These are phyloP conservation scores for Metarhizium brunneum DNA, from an alignment of 2,329 filamentous ascomycete genomes.

Conservation along the genomic window DNA sequence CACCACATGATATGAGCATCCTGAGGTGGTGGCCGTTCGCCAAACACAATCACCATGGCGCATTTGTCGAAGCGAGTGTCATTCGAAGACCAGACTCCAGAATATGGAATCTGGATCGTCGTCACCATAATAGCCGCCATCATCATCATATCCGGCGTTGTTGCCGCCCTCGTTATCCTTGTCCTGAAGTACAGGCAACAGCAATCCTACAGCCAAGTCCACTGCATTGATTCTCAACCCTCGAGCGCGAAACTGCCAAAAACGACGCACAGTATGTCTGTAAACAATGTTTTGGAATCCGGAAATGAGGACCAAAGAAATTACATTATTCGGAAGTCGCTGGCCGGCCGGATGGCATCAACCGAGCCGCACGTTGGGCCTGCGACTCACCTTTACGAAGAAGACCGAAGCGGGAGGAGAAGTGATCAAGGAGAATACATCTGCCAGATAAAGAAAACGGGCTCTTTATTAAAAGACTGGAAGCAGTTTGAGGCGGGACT, in stretches of 20 bases:
- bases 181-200: background rate
- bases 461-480: constrained; percentile 22
- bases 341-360: constrained; percentile 22
- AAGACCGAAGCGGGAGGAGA: background rate
- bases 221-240: constrained; percentile 1
- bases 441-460: constrained; percentile 3
- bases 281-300: constrained; percentile 5
- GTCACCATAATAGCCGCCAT: background rate
- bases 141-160: background rate
- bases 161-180: background rate
- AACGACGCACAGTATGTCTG: background rate
- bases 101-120: background rate
- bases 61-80: background rate
- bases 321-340: constrained; percentile 34
- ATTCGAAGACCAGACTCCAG: background rate
- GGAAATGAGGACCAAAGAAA: constrained; percentile 28
- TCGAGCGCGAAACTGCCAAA: background rate
- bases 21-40: background rate
- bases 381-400: background rate
- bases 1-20: background rate
- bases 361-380: background rate
- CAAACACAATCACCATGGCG: background rate
- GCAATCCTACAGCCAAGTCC: background rate
- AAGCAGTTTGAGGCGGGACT: constrained; percentile 30
- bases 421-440: background rate